A percentile compares a stretch with the other conserved stretches of the same genome.
Evolutionary conservation across 345 rosid genomes (phyloP).

Genomic region (Rhizophora mangle): DNA sequence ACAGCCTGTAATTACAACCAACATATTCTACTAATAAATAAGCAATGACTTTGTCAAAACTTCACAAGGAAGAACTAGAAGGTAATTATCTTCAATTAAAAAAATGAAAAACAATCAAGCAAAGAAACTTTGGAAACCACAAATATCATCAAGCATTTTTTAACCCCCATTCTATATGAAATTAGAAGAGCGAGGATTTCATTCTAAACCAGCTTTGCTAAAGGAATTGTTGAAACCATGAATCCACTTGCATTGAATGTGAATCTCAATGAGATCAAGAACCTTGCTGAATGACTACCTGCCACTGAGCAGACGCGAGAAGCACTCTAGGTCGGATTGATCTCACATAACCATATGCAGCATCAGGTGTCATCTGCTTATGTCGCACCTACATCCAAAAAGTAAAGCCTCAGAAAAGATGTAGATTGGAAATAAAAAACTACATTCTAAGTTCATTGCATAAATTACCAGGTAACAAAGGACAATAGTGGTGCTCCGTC

Average conservation of each 20-base stretch:
- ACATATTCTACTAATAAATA: background rate
- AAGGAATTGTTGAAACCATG: too few species aligned
- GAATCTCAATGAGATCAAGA: background rate
- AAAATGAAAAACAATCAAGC: too few species aligned
- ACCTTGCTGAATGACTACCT: slow-evolving; percentile 41
- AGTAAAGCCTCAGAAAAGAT: slow-evolving; percentile 3
- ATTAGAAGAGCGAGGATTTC: too few species aligned
- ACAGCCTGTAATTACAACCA: slow-evolving; percentile 36
- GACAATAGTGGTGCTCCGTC: slow-evolving; percentile 95
- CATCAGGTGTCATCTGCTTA: slow-evolving; percentile 74
- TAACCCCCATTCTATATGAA: too few species aligned
- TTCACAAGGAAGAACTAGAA: background rate
- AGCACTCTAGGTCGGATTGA: slow-evolving; percentile 82
- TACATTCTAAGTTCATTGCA: background rate
- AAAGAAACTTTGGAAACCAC: background rate
- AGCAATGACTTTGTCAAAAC: background rate
- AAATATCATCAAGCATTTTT: background rate
- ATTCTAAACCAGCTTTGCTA: too few species aligned
- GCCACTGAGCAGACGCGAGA: slow-evolving; percentile 81
- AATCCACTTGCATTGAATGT: too few species aligned
- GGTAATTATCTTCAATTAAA: background rate
- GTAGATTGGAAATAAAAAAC: background rate
- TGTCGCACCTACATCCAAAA: slow-evolving; percentile 54
- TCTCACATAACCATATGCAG: slow-evolving; percentile 68
- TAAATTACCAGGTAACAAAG: slow-evolving; percentile 82